These are phyloP conservation scores for Colletotrichum tropicicola DNA, from an alignment of 2,329 filamentous ascomycete genomes.

Conservation along the genomic window DNA sequence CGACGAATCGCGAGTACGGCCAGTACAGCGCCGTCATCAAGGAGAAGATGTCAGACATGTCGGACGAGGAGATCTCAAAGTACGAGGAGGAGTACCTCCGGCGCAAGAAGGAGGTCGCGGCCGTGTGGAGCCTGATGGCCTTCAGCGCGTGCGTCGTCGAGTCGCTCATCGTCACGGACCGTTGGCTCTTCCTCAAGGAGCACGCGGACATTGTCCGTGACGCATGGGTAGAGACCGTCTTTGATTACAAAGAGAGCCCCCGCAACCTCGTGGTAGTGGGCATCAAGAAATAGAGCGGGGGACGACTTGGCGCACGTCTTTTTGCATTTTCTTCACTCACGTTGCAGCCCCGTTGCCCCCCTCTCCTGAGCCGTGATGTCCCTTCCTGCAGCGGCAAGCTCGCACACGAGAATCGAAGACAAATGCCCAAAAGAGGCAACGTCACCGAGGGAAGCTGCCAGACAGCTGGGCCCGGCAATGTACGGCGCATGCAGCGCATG, in stretches of 20 bases:
- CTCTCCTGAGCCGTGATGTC: neutral
- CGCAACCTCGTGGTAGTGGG: conserved; percentile 94
- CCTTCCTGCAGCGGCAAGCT: neutral
- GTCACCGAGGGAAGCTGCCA: neutral
- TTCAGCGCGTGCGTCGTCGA: conserved; percentile 92
- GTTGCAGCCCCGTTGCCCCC: neutral
- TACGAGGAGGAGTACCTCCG: conserved; percentile 74
- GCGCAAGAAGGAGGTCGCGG: conserved; percentile 81
- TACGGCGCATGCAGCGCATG: neutral
- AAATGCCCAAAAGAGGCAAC: neutral
- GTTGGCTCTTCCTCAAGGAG: conserved; percentile 88
- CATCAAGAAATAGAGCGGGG: conserved; percentile 68
- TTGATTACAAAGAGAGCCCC: conserved; percentile 87
- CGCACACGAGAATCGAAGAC: neutral
- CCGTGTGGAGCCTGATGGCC: conserved; percentile 95
- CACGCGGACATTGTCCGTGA: conserved; percentile 74
- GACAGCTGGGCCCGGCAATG: neutral
- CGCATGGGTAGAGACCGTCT: conserved; percentile 93
- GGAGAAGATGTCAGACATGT: conserved; percentile 73
- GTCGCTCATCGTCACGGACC: conserved; percentile 87
- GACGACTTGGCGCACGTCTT: neutral
- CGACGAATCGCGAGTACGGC: conserved; percentile 63
- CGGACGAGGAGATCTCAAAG: conserved; percentile 75
- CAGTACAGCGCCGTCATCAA: conserved; percentile 68
- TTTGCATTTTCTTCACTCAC: neutral